A percentile compares a stretch with the other conserved stretches of the same genome.
Conservation (phyloP, 2,329 filamentous ascomycete genomes). For the Escovopsis weberi region DNA sequence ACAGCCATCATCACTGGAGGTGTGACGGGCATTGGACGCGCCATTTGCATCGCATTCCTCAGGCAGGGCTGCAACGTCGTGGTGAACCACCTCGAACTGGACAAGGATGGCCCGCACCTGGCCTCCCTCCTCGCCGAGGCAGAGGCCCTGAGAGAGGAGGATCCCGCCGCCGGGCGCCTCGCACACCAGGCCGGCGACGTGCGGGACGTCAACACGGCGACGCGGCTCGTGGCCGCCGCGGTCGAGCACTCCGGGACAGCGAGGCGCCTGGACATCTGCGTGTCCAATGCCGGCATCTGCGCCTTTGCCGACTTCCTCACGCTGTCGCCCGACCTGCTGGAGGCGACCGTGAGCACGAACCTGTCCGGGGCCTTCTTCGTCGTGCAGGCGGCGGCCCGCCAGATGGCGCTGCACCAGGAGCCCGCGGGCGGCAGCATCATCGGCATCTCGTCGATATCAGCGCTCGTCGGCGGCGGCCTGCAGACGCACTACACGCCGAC, state of each 20-base stretch:
- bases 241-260: slow-evolving; percentile 42
- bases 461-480: slow-evolving; percentile 60
- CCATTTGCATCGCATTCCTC: slow-evolving; percentile 68
- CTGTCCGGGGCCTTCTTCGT: slow-evolving; percentile 81
- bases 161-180: slow-evolving; percentile 38
- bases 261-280: slow-evolving; percentile 56
- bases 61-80: slow-evolving; percentile 64
- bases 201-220: slow-evolving; percentile 55
- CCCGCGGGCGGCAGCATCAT: slow-evolving; percentile 68
- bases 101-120: slow-evolving; percentile 35
- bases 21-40: slow-evolving; percentile 73
- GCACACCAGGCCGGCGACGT: slow-evolving; percentile 66
- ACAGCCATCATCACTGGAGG: slow-evolving; percentile 78
- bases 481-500: slow-evolving; percentile 84
- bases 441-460: slow-evolving; percentile 57
- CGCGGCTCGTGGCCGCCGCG: slow-evolving; percentile 49
- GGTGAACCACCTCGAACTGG: slow-evolving; percentile 61
- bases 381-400: slow-evolving; percentile 68
- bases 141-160: slow-evolving; percentile 25
- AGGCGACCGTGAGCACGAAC: slow-evolving; percentile 62
- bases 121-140: slow-evolving; percentile 38
- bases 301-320: slow-evolving; percentile 77
- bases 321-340: slow-evolving; percentile 54
- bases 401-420: slow-evolving; percentile 53
- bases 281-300: slow-evolving; percentile 81